Evolutionary conservation across 2,329 filamentous ascomycete species (phyloP).

Genomic region (Aspergillus sp.): DNA sequence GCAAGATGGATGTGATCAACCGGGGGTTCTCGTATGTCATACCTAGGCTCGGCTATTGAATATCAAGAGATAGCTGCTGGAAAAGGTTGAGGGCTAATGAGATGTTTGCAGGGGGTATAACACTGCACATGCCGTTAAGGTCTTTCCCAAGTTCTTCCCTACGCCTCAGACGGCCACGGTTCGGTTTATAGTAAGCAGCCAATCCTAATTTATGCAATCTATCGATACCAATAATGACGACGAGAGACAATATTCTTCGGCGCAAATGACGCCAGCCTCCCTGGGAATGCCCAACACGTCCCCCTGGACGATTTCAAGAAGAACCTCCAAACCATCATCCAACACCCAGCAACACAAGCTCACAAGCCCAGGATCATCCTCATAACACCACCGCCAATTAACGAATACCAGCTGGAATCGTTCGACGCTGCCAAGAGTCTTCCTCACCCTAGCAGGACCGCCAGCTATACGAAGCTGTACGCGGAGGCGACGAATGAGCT

Average conservation of each 20-base stretch:
- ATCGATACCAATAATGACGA: neutral
- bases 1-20: slow-evolving; percentile 78
- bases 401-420: slow-evolving; percentile 58
- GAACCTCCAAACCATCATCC: slow-evolving; percentile 65
- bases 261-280: slow-evolving; percentile 77
- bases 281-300: slow-evolving; percentile 64
- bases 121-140: slow-evolving; percentile 62
- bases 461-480: slow-evolving; percentile 53
- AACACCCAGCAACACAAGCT: slow-evolving; percentile 58
- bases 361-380: slow-evolving; percentile 71
- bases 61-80: neutral
- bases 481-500: slow-evolving; percentile 58
- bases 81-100: slow-evolving; percentile 7
- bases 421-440: slow-evolving; percentile 44
- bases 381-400: slow-evolving; percentile 68
- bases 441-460: slow-evolving; percentile 49
- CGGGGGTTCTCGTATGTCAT: slow-evolving; percentile 59
- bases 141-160: slow-evolving; percentile 64
- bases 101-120: slow-evolving; percentile 60
- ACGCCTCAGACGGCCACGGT: slow-evolving; percentile 47
- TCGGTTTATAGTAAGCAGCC: slow-evolving; percentile 34
- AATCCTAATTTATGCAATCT: neutral
- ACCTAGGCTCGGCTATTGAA: neutral
- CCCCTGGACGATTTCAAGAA: slow-evolving; percentile 64
- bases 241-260: slow-evolving; percentile 69